A percentile compares a stretch with the other conserved stretches of the same genome.
Conservation (phyloP, 441 rosid species). For the Sinapis alba region DNA sequence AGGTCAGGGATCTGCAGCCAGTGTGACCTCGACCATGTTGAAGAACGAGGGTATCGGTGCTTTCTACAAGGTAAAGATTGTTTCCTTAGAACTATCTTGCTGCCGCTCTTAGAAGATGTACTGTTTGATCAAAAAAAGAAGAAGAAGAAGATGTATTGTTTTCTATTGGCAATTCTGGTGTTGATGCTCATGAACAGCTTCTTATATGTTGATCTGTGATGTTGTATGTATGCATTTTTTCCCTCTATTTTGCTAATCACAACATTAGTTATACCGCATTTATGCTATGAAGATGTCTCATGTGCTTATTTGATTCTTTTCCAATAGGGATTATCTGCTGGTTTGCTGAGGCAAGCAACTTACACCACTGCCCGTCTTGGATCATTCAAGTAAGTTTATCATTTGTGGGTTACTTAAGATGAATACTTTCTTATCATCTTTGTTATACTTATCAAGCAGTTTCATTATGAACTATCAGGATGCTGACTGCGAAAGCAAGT, state of each 20-base stretch:
- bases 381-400: constrained; percentile 71
- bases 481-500: constrained; percentile 81
- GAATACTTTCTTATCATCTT: background rate
- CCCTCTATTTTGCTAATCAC: background rate
- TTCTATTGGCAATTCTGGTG: background rate
- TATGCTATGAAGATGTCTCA: background rate
- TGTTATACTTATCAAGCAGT: background rate
- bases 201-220: background rate
- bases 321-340: constrained; percentile 89
- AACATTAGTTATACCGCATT: background rate
- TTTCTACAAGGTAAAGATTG: constrained; percentile 75
- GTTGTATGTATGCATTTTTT: background rate
- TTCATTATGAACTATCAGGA: constrained; percentile 42
- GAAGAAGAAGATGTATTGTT: background rate
- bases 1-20: constrained; percentile 93
- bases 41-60: constrained; percentile 89
- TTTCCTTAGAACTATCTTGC: background rate
- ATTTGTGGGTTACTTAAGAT: constrained; percentile 1
- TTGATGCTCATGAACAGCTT: constrained; percentile 7
- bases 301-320: constrained; percentile 7
- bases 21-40: constrained; percentile 80
- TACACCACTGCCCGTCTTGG: constrained; percentile 99
- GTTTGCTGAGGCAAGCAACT: constrained; percentile 96
- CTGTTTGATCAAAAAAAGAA: too few relatives aligned
- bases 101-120: too few relatives aligned